phyloP scores from a whole-genome alignment of 208 protist genomes.

The Acanthamoeba quina region DNA sequence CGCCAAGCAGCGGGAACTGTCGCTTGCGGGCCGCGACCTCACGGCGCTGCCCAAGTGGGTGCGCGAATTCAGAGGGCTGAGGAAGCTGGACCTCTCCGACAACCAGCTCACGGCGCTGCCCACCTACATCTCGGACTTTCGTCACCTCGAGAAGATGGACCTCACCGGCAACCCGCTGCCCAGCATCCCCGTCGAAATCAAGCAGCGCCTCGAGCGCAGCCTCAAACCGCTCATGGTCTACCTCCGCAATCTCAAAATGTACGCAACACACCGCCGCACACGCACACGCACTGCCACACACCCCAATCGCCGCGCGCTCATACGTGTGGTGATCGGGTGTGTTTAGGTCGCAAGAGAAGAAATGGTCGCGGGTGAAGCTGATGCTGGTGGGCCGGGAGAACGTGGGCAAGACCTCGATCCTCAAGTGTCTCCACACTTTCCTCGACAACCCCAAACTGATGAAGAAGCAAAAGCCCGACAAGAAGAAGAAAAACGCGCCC shows the following conservation, averaged over 20 bases:
- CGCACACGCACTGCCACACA: too few species aligned
- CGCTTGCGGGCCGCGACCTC: constrained; percentile 26
- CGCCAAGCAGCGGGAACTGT: background rate
- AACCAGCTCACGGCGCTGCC: constrained; percentile 46
- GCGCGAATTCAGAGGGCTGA: background rate
- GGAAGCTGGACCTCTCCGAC: constrained; percentile 49
- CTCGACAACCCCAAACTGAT: constrained; percentile 8
- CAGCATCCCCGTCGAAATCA: constrained; percentile 59
- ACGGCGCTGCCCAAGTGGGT: constrained; percentile 48
- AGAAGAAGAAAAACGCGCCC: constrained; percentile 6
- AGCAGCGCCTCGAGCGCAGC: constrained; percentile 55
- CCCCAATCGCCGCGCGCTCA: background rate
- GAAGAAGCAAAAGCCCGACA: background rate
- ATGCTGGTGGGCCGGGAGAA: constrained; percentile 65
- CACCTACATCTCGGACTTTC: constrained; percentile 49
- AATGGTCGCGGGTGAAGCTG: constrained; percentile 63
- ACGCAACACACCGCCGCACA: background rate
- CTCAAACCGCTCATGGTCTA: constrained; percentile 67
- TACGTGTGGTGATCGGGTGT: background rate
- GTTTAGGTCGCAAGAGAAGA: constrained; percentile 57
- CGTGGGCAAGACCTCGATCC: constrained; percentile 66
- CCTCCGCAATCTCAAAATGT: constrained; percentile 59
- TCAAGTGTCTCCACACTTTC: constrained; percentile 44
- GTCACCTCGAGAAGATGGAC: constrained; percentile 26
- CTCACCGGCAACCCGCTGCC: constrained; percentile 40